Evolutionary conservation across 495 filamentous ascomycete genomes (phyloP).

Genomic region (Tuber magnatum): DNA sequence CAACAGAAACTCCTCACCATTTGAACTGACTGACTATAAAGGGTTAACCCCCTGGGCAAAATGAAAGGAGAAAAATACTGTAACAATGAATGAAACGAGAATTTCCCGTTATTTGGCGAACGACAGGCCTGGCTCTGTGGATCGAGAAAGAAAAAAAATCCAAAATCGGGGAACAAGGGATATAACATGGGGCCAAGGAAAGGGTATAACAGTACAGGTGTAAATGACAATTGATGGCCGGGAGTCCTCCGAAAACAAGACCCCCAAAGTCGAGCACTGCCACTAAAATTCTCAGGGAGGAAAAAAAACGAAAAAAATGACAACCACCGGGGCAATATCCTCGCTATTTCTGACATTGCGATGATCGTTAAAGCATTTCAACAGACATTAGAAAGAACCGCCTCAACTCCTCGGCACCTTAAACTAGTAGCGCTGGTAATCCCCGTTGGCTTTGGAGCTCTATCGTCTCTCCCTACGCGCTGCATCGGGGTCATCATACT

Average conservation of each 20-base stretch:
- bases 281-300: not conserved
- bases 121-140: not conserved
- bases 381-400: slow-evolving; percentile 18
- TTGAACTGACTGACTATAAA: slow-evolving; percentile 1
- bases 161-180: not conserved
- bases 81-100: not conserved
- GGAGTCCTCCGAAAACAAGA: not conserved
- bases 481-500: slow-evolving; percentile 51
- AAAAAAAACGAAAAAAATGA: slow-evolving; percentile 1
- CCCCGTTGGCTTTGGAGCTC: slow-evolving; percentile 10
- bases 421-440: slow-evolving; percentile 16
- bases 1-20: not conserved
- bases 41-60: not conserved
- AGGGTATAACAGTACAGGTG: not conserved
- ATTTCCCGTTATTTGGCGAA: not conserved
- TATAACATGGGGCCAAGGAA: not conserved
- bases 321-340: slow-evolving; percentile 12
- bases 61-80: not conserved
- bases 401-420: not conserved
- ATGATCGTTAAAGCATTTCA: slow-evolving; percentile 21
- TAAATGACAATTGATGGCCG: not conserved
- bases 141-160: not conserved
- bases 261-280: not conserved
- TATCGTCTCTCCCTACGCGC: slow-evolving; percentile 5
- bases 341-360: slow-evolving; percentile 13